A percentile compares a stretch with the other conserved stretches of the same genome.
These are phyloP conservation scores for Friedmanniomyces simplex DNA, from an alignment of 495 filamentous ascomycete genomes.

Conservation along the genomic window DNA sequence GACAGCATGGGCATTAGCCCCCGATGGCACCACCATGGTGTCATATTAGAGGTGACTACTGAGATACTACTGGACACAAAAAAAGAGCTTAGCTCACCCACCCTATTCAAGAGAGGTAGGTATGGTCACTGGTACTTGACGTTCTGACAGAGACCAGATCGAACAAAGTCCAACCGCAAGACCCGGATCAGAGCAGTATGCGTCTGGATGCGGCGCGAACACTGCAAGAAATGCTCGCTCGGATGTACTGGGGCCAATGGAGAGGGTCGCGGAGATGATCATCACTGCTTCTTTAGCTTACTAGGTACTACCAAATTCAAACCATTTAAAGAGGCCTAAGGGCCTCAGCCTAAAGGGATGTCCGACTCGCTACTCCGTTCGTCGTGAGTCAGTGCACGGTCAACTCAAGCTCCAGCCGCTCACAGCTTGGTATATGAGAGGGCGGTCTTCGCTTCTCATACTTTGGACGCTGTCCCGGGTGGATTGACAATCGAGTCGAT, in stretches of 20 bases:
- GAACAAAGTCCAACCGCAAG: not conserved
- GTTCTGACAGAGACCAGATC: not conserved
- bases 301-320: not conserved
- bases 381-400: not conserved
- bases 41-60: too few relatives aligned
- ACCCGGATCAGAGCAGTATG: not conserved
- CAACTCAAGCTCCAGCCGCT: too few relatives aligned
- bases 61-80: too few relatives aligned
- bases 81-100: not conserved
- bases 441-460: too few relatives aligned
- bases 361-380: not conserved
- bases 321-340: not conserved
- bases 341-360: not conserved
- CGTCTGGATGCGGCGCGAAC: too few relatives aligned
- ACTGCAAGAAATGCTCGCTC: too few relatives aligned
- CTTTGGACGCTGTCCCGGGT: not conserved
- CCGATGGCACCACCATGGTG: too few relatives aligned
- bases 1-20: not conserved
- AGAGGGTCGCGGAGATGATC: not conserved
- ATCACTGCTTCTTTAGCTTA: not conserved
- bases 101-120: not conserved
- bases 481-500: slow-evolving; percentile 10
- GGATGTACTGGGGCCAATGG: too few relatives aligned
- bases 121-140: not conserved
- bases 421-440: too few relatives aligned